Base-by-base conservation (phyloP, 2,329 filamentous ascomycete genomes). In the Aureobasidium pullulans region DNA sequence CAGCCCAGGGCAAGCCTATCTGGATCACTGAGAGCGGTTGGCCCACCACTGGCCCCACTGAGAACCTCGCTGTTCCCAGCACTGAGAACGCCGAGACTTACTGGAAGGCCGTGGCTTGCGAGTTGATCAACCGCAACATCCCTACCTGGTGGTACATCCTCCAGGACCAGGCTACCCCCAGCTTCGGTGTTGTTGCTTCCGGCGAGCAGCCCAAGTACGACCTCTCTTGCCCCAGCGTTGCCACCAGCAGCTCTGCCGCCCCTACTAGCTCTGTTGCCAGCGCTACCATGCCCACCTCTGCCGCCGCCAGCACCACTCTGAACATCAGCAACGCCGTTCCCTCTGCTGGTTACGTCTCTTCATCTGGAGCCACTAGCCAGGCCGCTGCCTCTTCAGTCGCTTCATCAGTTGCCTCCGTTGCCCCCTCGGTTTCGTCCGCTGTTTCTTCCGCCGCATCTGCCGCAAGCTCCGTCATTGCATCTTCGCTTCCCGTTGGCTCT, bases 11-110 rank as follows among this genome's bases (percentile, higher is more conserved):
- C 69, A 93, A 91, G 80, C 78, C 82, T 16, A 82, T 95, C 66
- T 94, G 89, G 89, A 81, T 95, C 63, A 94, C 90, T 31, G 90
- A 96, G 80, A 94, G 90, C 15, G 91, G 91, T 64, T 94, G 89
- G 84, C 90, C 91, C 50, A 84, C 91, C 57, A 84, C 79, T 67
- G 91, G 90, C 59, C 75, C 81, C 64, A 79, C 76, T 1, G 75
- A 81, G 62, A 85, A 84, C 65, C 70, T 82, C 50, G 89, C 84
- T 42, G 79, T 87, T 9, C 79, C 91, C 6, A 85, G 78, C 37
- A 63, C 76, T 34, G 76, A 80, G 57, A 92, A 93, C 69, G 89
- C 91, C 44, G 80, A 89, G 77, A 81, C 74, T n/a, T 96, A 84
- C 81, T 96, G 89, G 88, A 79, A 89, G 66, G 77, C 87, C 47